Conservation (phyloP, 2,329 filamentous ascomycete genomes). For the Hypoxylon sp. region DNA sequence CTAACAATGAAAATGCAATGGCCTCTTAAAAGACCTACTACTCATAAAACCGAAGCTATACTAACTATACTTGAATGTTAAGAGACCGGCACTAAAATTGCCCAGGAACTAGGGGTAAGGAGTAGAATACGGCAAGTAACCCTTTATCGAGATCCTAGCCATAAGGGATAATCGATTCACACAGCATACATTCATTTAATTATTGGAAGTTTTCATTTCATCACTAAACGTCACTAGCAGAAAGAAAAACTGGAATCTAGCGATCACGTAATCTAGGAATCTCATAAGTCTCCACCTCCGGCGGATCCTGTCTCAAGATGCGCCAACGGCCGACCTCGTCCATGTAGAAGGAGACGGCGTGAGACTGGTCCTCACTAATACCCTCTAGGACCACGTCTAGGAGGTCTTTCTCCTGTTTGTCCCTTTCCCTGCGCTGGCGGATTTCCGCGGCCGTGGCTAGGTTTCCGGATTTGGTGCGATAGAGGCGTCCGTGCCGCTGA, state of each 20-base stretch:
- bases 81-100: not conserved
- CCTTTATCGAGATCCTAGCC: no score
- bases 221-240: not conserved
- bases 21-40: not conserved
- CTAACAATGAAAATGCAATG: not conserved
- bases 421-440: constrained; percentile 42
- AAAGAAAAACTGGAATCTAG: not conserved
- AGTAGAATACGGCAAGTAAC: no score
- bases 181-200: no score
- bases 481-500: constrained; percentile 39
- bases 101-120: not conserved
- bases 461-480: constrained; percentile 47
- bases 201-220: no score
- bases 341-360: constrained; percentile 53
- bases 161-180: no score
- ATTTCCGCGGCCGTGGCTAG: constrained; percentile 46
- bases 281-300: constrained; percentile 30
- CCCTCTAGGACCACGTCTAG: constrained; percentile 55
- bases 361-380: constrained; percentile 46
- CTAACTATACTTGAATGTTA: not conserved
- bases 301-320: constrained; percentile 44
- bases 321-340: constrained; percentile 59
- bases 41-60: not conserved
- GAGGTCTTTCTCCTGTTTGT: constrained; percentile 48
- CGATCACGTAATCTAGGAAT: constrained; percentile 3